Evolutionary conservation across 495 filamentous ascomycete genomes (phyloP), one percentile per base, ranked within the genome.

Genomic region (Penicillium lagena): DNA sequence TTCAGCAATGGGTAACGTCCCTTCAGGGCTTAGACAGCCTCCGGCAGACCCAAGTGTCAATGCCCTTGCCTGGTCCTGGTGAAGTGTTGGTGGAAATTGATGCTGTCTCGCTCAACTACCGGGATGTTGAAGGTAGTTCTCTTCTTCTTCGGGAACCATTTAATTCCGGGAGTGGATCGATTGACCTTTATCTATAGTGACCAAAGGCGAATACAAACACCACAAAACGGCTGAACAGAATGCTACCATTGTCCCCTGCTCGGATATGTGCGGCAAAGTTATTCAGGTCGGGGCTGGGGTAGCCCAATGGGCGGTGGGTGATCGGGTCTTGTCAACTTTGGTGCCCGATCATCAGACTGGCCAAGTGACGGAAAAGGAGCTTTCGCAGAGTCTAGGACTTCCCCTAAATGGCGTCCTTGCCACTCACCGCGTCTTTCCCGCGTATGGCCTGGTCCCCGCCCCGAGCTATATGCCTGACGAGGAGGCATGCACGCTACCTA

Each of bases 201-300:
- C 62, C 43, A 78, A 71, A 50, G 77, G 78, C 43, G 62, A 77
- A 42, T 82, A 80, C 58, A 75, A 58, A 46, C 76, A 83, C 55
- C 71, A 79, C 56, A 66, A 66, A 34, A 58, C 62, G 22, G 60
- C 66, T 43, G 53, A 62, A 8, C 51, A 68, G 13, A 50, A 62
- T 7, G 46, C 75, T 13, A 73, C 71, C 31, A 71, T 90, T 13
- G 79, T 90, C 5, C 77, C 85, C 4, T 78, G 64, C 42, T 89
- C 86, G 2, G 87, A 91, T 54, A 87, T 86, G 59, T 80, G 86
- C 22, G 87, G 87, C 28, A 76, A 76, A 29, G 75, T 95, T 39
- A 63, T 81, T 10, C 72, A 76, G n/a, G 71, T 85, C 15, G 88
- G 88, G 22, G 53, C 73, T 8, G 73, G 71, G 28, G 87, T 91